Percentiles rank a stretch among this genome's conserved stretches.
These are phyloP conservation scores for Leishmania tropica DNA, from an alignment of 208 protist genomes.

Conservation along the genomic window DNA sequence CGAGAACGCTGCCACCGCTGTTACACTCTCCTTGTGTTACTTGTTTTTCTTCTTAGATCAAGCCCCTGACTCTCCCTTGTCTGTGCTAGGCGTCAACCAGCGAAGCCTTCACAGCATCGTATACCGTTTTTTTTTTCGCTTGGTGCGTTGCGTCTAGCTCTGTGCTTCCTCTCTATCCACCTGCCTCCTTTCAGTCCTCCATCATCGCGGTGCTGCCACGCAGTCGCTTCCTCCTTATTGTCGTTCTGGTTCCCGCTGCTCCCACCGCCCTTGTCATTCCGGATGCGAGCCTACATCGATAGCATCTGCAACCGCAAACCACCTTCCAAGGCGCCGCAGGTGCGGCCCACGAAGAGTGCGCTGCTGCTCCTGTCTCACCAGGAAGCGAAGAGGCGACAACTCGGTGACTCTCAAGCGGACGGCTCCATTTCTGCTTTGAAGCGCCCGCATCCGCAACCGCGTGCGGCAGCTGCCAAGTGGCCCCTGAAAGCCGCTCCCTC, in stretches of 20 bases:
- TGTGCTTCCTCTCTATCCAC: neutral
- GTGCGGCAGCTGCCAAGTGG: neutral
- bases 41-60: neutral
- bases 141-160: neutral
- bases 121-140: neutral
- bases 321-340: slow-evolving; percentile 12
- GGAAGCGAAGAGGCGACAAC: neutral
- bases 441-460: neutral
- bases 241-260: neutral
- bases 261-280: neutral
- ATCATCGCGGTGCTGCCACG: neutral
- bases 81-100: neutral
- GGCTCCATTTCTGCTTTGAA: neutral
- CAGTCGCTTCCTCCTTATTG: neutral
- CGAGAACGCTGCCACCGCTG: neutral
- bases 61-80: neutral
- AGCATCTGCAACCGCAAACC: slow-evolving; percentile 27
- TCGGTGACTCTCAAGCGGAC: neutral
- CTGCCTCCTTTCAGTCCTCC: neutral
- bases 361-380: slow-evolving; percentile 21
- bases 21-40: neutral
- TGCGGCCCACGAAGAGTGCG: slow-evolving; percentile 24
- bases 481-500: neutral
- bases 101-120: no score
- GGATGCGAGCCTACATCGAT: slow-evolving; percentile 35